Evolutionary conservation across 805 yeast species (phyloP), one percentile per base, ranked within the genome.

Genomic region (Saccharomycopsis synnaedendra): DNA sequence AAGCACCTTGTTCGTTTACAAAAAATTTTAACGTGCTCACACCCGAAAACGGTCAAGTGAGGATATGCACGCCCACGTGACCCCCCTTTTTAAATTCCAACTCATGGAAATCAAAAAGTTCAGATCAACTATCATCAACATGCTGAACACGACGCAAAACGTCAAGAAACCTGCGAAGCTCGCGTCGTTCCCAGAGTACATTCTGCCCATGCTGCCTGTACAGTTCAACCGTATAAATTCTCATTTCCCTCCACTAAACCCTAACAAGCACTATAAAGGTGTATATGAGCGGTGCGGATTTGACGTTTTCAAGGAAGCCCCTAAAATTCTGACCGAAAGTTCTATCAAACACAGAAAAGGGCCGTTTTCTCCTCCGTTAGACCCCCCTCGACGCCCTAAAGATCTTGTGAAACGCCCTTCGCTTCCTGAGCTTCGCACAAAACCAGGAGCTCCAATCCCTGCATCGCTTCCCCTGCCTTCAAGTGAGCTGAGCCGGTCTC

Each of bases 211-310:
- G 46, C 41, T 47, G 4, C 50, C 54, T 3, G 50, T 51, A 6
- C 54, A 51, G 31, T 64, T 52, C 49, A 52, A 52, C 38, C 43
- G 55, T 41, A 52, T 66, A 43, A 63, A 76, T 54, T 72, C 78
- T 7, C 76, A 82, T 3, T 85, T 84, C 55, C 94, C 94, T 2
- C 82, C 86, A 0, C 63, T 85, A 51, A 78, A 77, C 47, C 76
- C 82, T 0, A 74, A 74, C 36, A 78, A 72, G 43, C 65, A 78
- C 32, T 81, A 79, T 56, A 71, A 71, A 55, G 80, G 88, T 1
- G 93, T 83, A 2, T 77, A 82, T 62, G 93, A 85, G 59, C 65
- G 93, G 55, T 93, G 93, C 0, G 95, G 95, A 0, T 85, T 85
- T 57, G 93, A 84, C 29, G 75, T 74, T 7, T 68, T 67, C 50